Base-by-base conservation (phyloP, 257 asterid species). In the Solanum etuberosum region DNA sequence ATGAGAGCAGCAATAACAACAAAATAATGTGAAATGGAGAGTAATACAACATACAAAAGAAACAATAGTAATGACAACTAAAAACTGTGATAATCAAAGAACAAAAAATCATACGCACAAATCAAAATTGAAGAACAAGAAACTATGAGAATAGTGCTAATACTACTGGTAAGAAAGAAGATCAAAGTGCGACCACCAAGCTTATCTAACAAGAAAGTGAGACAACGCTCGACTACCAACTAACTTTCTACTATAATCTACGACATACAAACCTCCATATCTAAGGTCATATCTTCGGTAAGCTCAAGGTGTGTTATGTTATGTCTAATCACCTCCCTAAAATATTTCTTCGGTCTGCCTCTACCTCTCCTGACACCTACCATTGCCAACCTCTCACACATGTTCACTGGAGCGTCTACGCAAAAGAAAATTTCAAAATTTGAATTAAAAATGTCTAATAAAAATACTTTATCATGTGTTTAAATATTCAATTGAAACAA, bases 81-180 rank as follows among this genome's bases (percentile, higher is more conserved):
- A 4, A n/a, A n/a, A n/a, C 9, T 61, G 31, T 11, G 31, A n/a
- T 23, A 61, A 61, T 61, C 3, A 3, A 9, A 61, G 15, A 25
- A 61, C 31, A n/a, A 12, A 65, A 1, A 29, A 6, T 6, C 3
- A 59, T 3, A 5, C 0, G 1, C 1, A 0, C 12, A 25, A 13
- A 65, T 5, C 4, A 13, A 65, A 65, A 65, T 13, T 16, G 16
- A 27, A 67, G 35, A 67, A 67, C 4, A 67, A 67, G 73, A 67
- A 67, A 67, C 35, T 65, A 65, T 0, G 20, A 65, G 9, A 65
- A 12, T 27, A 25, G 7, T 27, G 18, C 6, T 27, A 65, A 27
- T 13, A 13, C 35, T 27, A 27, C 3, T 27, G 20, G 5, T 65
- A 29, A 65, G 35, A 65, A 65, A 25, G 20, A 65, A 65, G 35